A percentile compares a stretch with the other conserved stretches of the same genome.
Conservation (phyloP, 1,284 basidiomycete genomes). For the Boletus hoseneyae region DNA sequence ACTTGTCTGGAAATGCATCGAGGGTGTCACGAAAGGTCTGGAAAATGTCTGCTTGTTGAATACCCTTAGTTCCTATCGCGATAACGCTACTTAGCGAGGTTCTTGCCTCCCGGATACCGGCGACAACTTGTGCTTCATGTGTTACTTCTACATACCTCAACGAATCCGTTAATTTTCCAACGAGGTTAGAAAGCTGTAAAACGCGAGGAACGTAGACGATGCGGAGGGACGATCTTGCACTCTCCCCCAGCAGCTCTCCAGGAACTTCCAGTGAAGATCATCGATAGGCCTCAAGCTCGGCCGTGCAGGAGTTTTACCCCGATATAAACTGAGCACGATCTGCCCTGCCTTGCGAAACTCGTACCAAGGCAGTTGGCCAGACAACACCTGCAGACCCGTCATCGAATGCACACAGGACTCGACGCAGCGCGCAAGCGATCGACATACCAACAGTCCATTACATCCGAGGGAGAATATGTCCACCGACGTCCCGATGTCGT, state of each 20-base stretch:
- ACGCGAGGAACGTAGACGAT: constrained; percentile 10
- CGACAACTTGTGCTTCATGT: no score
- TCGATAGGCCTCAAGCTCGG: constrained; percentile 8
- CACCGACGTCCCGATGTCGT: not conserved
- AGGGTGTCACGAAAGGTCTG: constrained; percentile 10
- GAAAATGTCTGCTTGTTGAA: constrained; percentile 13
- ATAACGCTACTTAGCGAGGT: constrained; percentile 1
- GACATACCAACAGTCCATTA: constrained; percentile 14
- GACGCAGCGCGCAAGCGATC: not conserved
- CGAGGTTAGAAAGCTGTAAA: constrained; percentile 11
- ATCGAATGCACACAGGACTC: not conserved
- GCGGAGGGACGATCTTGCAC: constrained; percentile 17
- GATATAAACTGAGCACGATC: constrained; percentile 3
- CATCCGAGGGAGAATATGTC: constrained; percentile 23
- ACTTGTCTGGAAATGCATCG: constrained; percentile 12
- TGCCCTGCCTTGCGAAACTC: constrained; percentile 8
- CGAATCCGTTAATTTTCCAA: not conserved
- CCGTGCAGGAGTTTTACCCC: constrained; percentile 9
- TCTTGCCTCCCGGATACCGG: no score
- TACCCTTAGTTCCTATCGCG: constrained; percentile 4
- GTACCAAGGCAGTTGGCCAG: constrained; percentile 18
- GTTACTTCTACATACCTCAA: not conserved
- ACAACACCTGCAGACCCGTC: constrained; percentile 13
- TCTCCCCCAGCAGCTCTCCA: constrained; percentile 14
- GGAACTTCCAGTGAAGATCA: constrained; percentile 15